These are phyloP conservation scores for Erodium maritimum DNA, from an alignment of 345 rosid genomes.

Conservation along the genomic window DNA sequence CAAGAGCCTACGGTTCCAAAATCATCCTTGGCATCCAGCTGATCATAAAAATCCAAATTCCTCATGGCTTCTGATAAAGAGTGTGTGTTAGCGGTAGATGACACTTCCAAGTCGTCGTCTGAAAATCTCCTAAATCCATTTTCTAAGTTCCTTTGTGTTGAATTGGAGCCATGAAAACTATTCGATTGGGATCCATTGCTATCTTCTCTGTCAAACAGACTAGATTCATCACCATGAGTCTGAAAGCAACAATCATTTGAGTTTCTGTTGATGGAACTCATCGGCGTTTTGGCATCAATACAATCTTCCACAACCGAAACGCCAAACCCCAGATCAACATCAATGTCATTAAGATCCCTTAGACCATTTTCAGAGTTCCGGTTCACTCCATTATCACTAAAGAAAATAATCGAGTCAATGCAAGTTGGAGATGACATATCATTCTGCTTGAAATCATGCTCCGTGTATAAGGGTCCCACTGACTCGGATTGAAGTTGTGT, in stretches of 20 bases:
- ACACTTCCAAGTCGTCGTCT: conserved; percentile 10
- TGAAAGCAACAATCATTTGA: conserved; percentile 1
- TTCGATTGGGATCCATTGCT: background rate
- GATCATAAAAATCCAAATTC: conserved; percentile 12
- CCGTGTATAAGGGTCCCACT: conserved; percentile 1
- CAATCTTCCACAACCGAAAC: conserved; percentile 8
- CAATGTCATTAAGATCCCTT: background rate
- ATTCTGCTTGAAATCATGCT: conserved; percentile 10
- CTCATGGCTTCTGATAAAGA: conserved; percentile 5
- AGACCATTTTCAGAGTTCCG: conserved; percentile 1
- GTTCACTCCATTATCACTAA: conserved; percentile 1
- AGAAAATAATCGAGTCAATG: conserved; percentile 6
- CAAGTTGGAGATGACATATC: conserved; percentile 1
- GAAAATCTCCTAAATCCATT: conserved; percentile 5
- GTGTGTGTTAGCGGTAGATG: conserved; percentile 5
- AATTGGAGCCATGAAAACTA: conserved; percentile 9
- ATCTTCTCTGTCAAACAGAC: conserved; percentile 5
- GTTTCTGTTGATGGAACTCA: background rate
- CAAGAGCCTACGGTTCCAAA: background rate
- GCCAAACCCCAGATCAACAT: conserved; percentile 3
- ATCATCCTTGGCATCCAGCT: conserved; percentile 5
- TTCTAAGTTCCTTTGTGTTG: background rate
- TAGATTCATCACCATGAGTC: background rate
- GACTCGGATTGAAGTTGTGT: conserved; percentile 2
- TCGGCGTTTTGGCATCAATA: background rate